These are phyloP conservation scores for Ophiostoma montium DNA, from an alignment of 2,329 filamentous ascomycete genomes.

Conservation along the genomic window DNA sequence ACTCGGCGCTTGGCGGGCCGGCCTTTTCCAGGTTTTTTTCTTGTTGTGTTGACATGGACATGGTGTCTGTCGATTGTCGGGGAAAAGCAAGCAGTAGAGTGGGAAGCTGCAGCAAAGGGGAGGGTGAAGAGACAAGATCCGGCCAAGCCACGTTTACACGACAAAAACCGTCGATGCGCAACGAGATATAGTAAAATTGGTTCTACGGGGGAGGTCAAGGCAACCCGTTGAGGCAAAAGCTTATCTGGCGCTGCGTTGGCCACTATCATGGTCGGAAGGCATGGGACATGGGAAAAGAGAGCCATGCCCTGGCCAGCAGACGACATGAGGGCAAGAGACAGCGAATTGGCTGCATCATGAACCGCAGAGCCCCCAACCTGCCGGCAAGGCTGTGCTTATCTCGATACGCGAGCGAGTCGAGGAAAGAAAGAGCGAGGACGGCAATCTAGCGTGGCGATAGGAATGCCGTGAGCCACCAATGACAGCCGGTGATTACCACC, in stretches of 20 bases:
- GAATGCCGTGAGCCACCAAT: neutral
- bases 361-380: neutral
- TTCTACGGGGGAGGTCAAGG: too few relatives aligned
- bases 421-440: neutral
- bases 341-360: neutral
- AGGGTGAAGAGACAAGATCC: neutral
- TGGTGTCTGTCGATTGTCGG: neutral
- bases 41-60: neutral
- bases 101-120: too few relatives aligned
- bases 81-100: neutral
- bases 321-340: neutral
- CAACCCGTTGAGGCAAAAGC: too few relatives aligned
- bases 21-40: neutral
- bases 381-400: neutral
- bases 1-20: neutral
- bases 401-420: neutral
- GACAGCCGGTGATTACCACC: too few relatives aligned
- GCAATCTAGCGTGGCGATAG: neutral
- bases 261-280: neutral
- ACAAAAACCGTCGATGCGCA: neutral
- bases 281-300: neutral
- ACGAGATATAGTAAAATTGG: neutral
- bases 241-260: neutral
- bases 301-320: neutral
- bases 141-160: too few relatives aligned